Percentiles rank a stretch among this genome's conserved stretches.
These are phyloP conservation scores for Tricharina praecox DNA, from an alignment of 495 filamentous ascomycete genomes.

Conservation along the genomic window DNA sequence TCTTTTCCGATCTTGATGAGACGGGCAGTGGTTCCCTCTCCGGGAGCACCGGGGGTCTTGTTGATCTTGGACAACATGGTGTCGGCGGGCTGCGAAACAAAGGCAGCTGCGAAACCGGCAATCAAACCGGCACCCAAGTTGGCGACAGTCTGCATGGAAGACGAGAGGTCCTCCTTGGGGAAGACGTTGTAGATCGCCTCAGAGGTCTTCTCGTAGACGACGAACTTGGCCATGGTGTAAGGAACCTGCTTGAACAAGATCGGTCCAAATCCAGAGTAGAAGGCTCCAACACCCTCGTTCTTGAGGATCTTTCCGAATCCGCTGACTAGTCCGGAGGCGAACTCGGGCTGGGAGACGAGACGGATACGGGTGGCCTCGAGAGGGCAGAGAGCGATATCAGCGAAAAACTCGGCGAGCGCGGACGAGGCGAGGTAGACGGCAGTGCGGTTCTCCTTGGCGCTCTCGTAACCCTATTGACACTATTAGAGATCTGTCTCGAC, in stretches of 20 bases:
- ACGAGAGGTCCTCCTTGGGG: conserved; percentile 62
- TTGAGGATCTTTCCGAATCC: conserved; percentile 75
- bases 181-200: conserved; percentile 55
- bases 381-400: conserved; percentile 84
- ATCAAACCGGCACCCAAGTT: conserved; percentile 93
- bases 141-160: conserved; percentile 61
- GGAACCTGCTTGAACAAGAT: conserved; percentile 96
- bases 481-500: not conserved
- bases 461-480: conserved; percentile 42
- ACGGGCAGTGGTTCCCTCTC: conserved; percentile 80
- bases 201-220: conserved; percentile 93
- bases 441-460: conserved; percentile 69
- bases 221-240: conserved; percentile 99
- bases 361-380: conserved; percentile 89
- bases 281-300: conserved; percentile 69
- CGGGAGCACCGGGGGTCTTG: conserved; percentile 93
- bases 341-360: conserved; percentile 80
- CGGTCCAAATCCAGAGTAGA: conserved; percentile 89
- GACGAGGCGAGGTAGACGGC: conserved; percentile 77
- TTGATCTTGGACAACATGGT: conserved; percentile 99
- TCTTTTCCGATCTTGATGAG: conserved; percentile 93
- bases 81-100: conserved; percentile 95
- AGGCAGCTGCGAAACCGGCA: conserved; percentile 90
- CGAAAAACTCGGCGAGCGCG: conserved; percentile 77
- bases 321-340: conserved; percentile 61